Evolutionary conservation across 805 yeast species (phyloP), one percentile per base, ranked within the genome.

Genomic region (Monosporozyma siamensis): DNA sequence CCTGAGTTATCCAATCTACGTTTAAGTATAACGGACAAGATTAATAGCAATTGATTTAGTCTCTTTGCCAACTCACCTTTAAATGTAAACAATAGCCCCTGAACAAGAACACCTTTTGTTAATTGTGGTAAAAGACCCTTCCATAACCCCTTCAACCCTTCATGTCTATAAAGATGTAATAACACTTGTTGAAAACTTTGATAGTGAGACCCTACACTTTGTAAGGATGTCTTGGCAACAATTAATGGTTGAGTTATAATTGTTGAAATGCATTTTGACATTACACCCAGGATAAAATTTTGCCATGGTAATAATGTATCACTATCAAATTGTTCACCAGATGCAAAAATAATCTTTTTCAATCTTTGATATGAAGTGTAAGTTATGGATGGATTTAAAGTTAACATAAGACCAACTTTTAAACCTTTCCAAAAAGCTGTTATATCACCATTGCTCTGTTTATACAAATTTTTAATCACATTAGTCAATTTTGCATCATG

Each of bases 371-470:
- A 82, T 3, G 87, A 70, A 6, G 94, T 90, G 56, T 85, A 86
- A 2, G 95, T 86, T 56, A 86, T 86, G 31, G 92, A 79, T 3
- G 95, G 95, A 63, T 86, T 86, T 39, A 81, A 67, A 15, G 90
- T 85, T 40, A 86, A 71, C 9, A 85, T 82, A 53, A 85, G 61
- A 6, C 86, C 77, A 6, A 87, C 95, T 59, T 85, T 81, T 44
- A 86, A 70, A 0, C 95, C 95, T 50, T 78, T 73, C 95, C 95
- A 86, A 45, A 84, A 74, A 0, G 90, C 90, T 17, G 71, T 60
- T 29, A 78, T 48, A 4, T 92, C 90, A 51, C 82, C 77, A 17
- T 66, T 64, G 29, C 75, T 59, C 39, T 84, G 77, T 40, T 77
- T 75, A 45, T 70, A 49, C 9, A 74, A 72, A 6, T 75, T 63